Base-by-base conservation (phyloP, 371 early-diverging fungal genomes). In the Actinomucor elegans region DNA sequence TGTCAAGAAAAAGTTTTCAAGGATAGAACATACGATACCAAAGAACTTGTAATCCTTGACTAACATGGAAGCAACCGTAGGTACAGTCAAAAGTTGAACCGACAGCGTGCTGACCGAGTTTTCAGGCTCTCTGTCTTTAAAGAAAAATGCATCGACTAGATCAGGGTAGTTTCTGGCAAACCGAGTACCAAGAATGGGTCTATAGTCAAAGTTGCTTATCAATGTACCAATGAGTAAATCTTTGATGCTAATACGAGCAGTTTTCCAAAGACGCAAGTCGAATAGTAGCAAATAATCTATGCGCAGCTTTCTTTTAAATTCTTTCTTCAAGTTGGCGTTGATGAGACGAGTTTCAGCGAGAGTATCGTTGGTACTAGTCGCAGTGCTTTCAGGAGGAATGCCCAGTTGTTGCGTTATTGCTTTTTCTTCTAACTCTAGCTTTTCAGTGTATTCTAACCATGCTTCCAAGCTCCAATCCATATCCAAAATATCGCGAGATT, bases 71-170 rank as follows among this genome's bases (percentile, higher is more conserved):
- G 96, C 91, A 15, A 97, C 85, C 3, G 92, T 92, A 1, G 96
- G 96, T 0, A 92, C 93, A 1, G 98, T 96, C 64, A 96, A 90
- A 10, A 97, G 68, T 68, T 98, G 98, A 18, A 97, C 95, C 0
- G 95, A 91, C 28, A 96, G 81, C 12, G 88, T 81, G 32, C 91
- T 87, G 46, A 96, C 81, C 2, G 94, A 91, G 37, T 90, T 84
- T 59, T 94, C 94, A 6, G 89, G 89, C 43, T 92, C 96, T 32
- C 93, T 87, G 66, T 96, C 94, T 59, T 86, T 86, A 18, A 86
- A 77, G 36, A 94, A 81, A 69, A 88, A 94, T 2, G 86, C 81
- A 37, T 84, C 80, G 0, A 89, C 80, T 15, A 93, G 64, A 28
- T 85, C 79, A 8, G 90, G 86, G 57, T 94, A 96, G 55, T 87